These are phyloP conservation scores for Peribolospora baueri DNA, from an alignment of 768 basidiomycete species.

Conservation along the genomic window DNA sequence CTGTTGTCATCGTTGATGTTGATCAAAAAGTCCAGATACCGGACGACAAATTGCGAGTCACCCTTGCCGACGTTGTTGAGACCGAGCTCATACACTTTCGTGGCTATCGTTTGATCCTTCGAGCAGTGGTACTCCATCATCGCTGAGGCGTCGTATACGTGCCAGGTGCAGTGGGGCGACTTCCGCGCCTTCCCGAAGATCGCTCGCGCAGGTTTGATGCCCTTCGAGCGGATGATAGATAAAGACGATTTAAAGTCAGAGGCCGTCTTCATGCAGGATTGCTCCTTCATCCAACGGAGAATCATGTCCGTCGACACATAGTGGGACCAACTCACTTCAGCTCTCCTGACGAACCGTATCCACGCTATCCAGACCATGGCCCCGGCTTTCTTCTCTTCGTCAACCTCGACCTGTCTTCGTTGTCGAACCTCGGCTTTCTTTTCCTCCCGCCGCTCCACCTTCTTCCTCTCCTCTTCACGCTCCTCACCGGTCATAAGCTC, in stretches of 20 bases:
- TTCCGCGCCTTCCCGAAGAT: conserved; percentile 64
- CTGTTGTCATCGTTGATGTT: conserved; percentile 88
- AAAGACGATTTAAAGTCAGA: no score
- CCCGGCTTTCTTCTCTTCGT: conserved; percentile 34
- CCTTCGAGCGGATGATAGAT: conserved; percentile 17
- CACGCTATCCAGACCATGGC: conserved; percentile 57
- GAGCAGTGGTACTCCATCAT: conserved; percentile 83
- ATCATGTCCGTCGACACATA: background rate
- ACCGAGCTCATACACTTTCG: conserved; percentile 81
- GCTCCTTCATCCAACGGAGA: no score
- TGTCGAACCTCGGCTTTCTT: conserved; percentile 1
- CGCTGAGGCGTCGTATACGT: conserved; percentile 75
- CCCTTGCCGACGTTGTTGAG: conserved; percentile 59
- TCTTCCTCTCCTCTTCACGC: conserved; percentile 6
- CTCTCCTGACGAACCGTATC: conserved; percentile 71
- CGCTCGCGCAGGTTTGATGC: conserved; percentile 47
- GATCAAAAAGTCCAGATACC: conserved; percentile 79
- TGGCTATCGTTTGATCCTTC: conserved; percentile 51
- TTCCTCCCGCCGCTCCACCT: conserved; percentile 4
- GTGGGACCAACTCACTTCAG: conserved; percentile 28
- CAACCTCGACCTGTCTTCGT: conserved; percentile 27
- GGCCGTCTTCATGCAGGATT: no score
- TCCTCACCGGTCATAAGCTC: background rate
- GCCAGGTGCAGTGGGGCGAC: conserved; percentile 38
- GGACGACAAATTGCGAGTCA: conserved; percentile 43